Base-by-base conservation (phyloP, 2,329 filamentous ascomycete genomes). In the Sclerotinia trifoliorum region DNA sequence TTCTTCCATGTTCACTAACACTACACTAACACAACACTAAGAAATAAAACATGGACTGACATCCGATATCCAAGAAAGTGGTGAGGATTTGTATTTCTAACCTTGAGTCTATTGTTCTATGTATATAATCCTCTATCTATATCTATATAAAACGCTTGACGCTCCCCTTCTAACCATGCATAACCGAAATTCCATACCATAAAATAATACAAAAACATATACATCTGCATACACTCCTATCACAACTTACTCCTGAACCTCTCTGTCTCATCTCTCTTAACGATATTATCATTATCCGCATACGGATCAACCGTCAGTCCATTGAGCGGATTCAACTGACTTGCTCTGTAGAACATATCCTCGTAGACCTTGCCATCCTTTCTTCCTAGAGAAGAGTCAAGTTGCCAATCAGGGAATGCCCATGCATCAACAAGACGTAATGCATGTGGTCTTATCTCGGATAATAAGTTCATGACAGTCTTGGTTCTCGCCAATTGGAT, bases 341-440 rank as follows among this genome's bases (percentile, higher is more conserved):
- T 88, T 0, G 90, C 91, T 19, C 90, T 81, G 74, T 88, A 81
- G 80, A 93, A 93, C 81, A 93, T 83, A 74, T 93, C 90, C 77
- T 91, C 88, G 73, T 93, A 93, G 1, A 93, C 90, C 74, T 90
- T 88, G 26, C 91, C 90, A 70, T 93, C 90, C 55, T 85, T 85
- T 1, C 90, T 82, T 1, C 91, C 90, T 51, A 93, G 78, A 68
- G 86, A 87, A 73, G 85, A 89, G 76, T 93, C 90, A 2, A 93
- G 83, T 74, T 91, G 88, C 89, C 89, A 93, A 76, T 93, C 90
- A 1, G 90, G 87, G 79, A 93, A 91, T 70, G 86, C 85, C 91
- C 90, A 93, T 0, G 88, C 82, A 74, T 93, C 90, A 0, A 92
- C 90, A 15, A 93, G 80, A 15, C 86, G 79, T 19, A 93, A 83